Evolutionary conservation across 1,284 basidiomycete species (phyloP), one percentile per base, ranked within the genome.

Genomic region (Pseudozyma flocculosa): DNA sequence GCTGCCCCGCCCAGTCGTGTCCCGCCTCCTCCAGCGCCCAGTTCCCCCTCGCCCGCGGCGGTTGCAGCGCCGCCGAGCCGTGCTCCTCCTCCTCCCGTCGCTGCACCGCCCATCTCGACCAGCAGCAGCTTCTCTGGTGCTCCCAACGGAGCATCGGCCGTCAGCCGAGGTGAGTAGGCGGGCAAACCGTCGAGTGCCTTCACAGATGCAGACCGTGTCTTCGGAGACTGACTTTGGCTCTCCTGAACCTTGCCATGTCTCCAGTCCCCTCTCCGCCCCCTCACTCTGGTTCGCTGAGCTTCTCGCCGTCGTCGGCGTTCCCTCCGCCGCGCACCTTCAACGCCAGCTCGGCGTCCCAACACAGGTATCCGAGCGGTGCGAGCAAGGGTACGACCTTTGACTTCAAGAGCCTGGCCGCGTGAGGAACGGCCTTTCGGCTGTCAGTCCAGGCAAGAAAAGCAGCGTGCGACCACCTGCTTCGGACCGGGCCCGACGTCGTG

Each of bases 1-100:
- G n/a, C n/a, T n/a, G n/a, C n/a, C n/a, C n/a, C 69, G 84, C 85
- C 70, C 89, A 83, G 68, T 86, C 84, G 75, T 84, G 85, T 51
- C 85, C 82, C 74, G 85, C 83, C 62, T 84, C 83, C 40, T 79
- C 80, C 21, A 93, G 81, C 61, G 90, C 87, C 61, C 83, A 83
- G 7, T 13, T 34, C 32, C 7, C 32, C 32, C 15, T 34, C 32
- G 8, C 32, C 32, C 32, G 32, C 32, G 4, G 32, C 32, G 32
- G 32, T 13, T 3, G 32, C 43, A 85, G 82, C 50, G 88, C 78
- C 74, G 43, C 87, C 85, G 73, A 86, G 88, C 51, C 83, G 83
- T 63, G 81, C 79, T 40, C 82, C 83, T 9, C 88, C 69, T 37
- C 82, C 82, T 17, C 84, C 84, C 5, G 84, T 82, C 60, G 53